These are phyloP conservation scores for Lindgomyces ingoldianus DNA, from an alignment of 495 filamentous ascomycete genomes.

Conservation along the genomic window DNA sequence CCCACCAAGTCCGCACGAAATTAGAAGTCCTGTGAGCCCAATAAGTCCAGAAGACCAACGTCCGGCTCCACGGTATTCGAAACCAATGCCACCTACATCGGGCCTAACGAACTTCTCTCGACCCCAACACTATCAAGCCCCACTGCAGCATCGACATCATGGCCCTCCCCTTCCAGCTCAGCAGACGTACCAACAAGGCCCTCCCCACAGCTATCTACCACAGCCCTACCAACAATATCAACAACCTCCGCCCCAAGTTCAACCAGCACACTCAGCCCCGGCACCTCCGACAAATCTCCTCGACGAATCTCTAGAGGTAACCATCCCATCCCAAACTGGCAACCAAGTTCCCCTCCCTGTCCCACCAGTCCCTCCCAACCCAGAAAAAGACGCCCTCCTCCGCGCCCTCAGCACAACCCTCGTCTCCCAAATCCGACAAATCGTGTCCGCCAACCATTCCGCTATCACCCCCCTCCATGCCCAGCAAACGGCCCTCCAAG, in stretches of 20 bases:
- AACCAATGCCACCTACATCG: constrained; percentile 15
- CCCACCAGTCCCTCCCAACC: constrained; percentile 91
- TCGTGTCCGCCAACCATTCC: constrained; percentile 64
- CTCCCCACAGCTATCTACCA: constrained; percentile 11
- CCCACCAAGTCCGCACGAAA: constrained; percentile 22
- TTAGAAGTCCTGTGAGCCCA: constrained; percentile 38
- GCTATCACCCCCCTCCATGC: constrained; percentile 73
- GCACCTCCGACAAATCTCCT: constrained; percentile 62
- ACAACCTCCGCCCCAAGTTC: constrained; percentile 25
- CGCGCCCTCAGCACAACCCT: constrained; percentile 72
- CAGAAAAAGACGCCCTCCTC: constrained; percentile 89
- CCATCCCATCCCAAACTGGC: constrained; percentile 59
- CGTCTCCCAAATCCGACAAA: constrained; percentile 62
- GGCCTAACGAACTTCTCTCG: constrained; percentile 10
- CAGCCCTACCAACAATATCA: constrained; percentile 26
- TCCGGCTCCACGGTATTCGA: constrained; percentile 18
- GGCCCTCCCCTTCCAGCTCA: constrained; percentile 8
- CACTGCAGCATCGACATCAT: constrained; percentile 16
- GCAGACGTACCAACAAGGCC: constrained; percentile 16
- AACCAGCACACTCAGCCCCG: constrained; percentile 22
- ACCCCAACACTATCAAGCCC: constrained; percentile 15
- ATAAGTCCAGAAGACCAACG: constrained; percentile 31
- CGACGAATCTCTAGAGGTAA: constrained; percentile 65
- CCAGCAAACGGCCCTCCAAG: constrained; percentile 75
- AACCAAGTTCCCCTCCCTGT: constrained; percentile 53